Conservation (phyloP, 108 stramenopile species). For the Fragilariopsis cylindrus region DNA sequence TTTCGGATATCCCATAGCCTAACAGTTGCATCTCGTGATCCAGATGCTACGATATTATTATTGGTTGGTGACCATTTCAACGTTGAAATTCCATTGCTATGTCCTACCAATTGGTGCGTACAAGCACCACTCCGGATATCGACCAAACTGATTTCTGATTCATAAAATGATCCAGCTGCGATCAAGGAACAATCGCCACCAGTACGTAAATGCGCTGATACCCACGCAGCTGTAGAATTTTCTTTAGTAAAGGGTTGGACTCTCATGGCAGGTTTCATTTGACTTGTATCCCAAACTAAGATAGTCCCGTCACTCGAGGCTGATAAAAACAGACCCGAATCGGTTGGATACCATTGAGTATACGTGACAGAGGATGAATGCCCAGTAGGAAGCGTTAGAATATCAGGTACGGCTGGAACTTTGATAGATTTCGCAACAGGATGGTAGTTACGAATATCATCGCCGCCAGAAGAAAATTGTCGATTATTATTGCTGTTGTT, state of each 20-base stretch:
- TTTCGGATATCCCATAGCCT: slow-evolving; percentile 84
- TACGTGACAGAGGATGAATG: slow-evolving; percentile 51
- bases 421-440: slow-evolving; percentile 59
- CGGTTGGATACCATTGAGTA: slow-evolving; percentile 78
- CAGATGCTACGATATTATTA: slow-evolving; percentile 62
- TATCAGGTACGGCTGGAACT: slow-evolving; percentile 20
- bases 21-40: slow-evolving; percentile 59
- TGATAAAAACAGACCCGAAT: slow-evolving; percentile 76
- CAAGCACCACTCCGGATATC: slow-evolving; percentile 70
- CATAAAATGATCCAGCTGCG: slow-evolving; percentile 23
- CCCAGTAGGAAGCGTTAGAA: slow-evolving; percentile 41
- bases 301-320: slow-evolving; percentile 53
- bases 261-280: slow-evolving; percentile 44
- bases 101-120: slow-evolving; percentile 75
- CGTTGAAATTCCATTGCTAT: slow-evolving; percentile 52
- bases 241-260: slow-evolving; percentile 36
- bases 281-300: slow-evolving; percentile 74
- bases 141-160: slow-evolving; percentile 41
- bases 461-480: not conserved
- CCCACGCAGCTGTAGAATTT: slow-evolving; percentile 10
- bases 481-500: not conserved
- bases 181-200: slow-evolving; percentile 29
- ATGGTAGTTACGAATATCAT: not conserved
- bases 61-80: slow-evolving; percentile 67
- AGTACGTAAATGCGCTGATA: slow-evolving; percentile 18